Evolutionary conservation across 139 green algal genomes (phyloP), one percentile per base, ranked within the genome.

Genomic region (Medakamo hakoo): DNA sequence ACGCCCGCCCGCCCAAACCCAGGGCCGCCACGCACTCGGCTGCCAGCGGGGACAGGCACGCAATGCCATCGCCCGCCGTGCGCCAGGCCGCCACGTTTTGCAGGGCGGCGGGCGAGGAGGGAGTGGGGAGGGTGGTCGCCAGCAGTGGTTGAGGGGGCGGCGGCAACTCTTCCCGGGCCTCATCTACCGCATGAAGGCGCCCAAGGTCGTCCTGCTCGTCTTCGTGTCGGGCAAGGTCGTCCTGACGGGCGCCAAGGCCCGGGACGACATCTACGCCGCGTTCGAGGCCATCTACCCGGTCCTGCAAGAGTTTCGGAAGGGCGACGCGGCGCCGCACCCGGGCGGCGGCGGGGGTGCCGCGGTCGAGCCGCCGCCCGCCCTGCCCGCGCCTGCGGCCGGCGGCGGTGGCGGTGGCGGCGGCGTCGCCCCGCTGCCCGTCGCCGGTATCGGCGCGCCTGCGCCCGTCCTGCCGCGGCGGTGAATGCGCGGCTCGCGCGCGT

Each of bases 261-360:
- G 89, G n/a, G 75, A 91, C n/a, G 87, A 99, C 57, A 96, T 99
- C 59, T 97, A 98, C 76, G 65, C 84, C 49, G 93, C 93, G 0
- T 99, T 97, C 74, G 92, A 97, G 73, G 90, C 90, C 68, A 98
- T 99, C 68, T 98, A 99, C 70, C 89, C 93, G 14, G 87, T 94
- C 31, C 77, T 99, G 55, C 75, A 83, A 49, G 76, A 90, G 68
- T 98, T 91, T 71, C 75, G 78, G 56, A 97, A 97, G 78, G 79
- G 84, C 19, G 81, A 83, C 27, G 72, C 68, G 0, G 49, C 55
- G 9, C 40, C 40, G 9, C 40, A 52, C 40, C 40, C 40, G 40
- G 40, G 9, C 9, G 40, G 40, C n/a, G n/a, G n/a, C n/a, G n/a
- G n/a, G n/a, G n/a, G n/a, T n/a, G n/a, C n/a, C n/a, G n/a, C n/a